A percentile compares a stretch with the other conserved stretches of the same genome.
phyloP scores from a whole-genome alignment of 177 flowering plant species.

The Tripterygium wilfordii region DNA sequence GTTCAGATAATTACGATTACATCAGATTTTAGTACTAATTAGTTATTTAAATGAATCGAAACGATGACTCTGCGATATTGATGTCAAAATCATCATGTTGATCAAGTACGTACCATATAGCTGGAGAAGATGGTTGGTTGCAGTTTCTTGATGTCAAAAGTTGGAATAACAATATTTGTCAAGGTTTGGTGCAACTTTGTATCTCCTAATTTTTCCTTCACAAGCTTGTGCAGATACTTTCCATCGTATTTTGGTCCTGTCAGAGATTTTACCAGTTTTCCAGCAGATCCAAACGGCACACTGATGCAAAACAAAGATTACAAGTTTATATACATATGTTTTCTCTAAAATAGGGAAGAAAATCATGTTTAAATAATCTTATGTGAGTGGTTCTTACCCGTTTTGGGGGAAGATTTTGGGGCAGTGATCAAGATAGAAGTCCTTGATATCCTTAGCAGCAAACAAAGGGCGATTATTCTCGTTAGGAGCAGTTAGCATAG shows the following conservation, averaged over 20 bases:
- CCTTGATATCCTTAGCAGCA: constrained; percentile 9
- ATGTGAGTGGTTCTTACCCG: not conserved
- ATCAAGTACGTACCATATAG: too few species aligned
- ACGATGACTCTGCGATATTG: too few species aligned
- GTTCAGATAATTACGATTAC: too few species aligned
- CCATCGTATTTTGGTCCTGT: constrained; percentile 35
- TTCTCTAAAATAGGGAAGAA: not conserved
- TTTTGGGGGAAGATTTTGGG: constrained; percentile 12
- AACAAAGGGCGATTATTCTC: constrained; percentile 8
- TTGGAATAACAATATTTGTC: constrained; percentile 28
- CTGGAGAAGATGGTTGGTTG: constrained; percentile 29
- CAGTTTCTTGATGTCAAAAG: constrained; percentile 26
- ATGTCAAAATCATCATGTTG: too few species aligned
- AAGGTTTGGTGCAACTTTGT: constrained; percentile 14
- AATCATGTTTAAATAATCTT: not conserved
- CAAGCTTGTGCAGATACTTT: constrained; percentile 15
- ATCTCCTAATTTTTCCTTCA: constrained; percentile 19
- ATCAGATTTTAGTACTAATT: too few species aligned
- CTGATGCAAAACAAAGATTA: not conserved
- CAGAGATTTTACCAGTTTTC: constrained; percentile 2
- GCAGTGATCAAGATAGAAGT: constrained; percentile 11
- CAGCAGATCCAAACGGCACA: not conserved
- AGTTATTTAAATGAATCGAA: not conserved
- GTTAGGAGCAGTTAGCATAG: constrained; percentile 11
- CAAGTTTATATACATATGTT: not conserved